Conservation (phyloP, 768 basidiomycete species). For the Suillus bovinus region DNA sequence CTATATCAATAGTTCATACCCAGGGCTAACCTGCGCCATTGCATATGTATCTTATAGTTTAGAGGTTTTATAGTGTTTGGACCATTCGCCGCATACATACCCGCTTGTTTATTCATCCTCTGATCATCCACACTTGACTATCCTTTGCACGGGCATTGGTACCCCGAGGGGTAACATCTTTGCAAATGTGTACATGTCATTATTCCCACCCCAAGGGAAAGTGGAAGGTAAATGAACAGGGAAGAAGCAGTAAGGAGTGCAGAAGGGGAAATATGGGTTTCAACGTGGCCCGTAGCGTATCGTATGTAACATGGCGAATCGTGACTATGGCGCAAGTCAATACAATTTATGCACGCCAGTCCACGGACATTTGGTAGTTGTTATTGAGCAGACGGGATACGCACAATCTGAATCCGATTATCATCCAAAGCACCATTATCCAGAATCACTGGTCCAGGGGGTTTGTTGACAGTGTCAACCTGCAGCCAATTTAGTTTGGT, state of each 20-base stretch:
- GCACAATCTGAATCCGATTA: constrained; percentile 24
- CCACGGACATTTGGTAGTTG: constrained; percentile 21
- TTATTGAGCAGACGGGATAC: constrained; percentile 40
- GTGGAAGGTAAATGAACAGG: neutral
- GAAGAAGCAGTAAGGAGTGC: neutral
- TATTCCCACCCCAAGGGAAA: neutral
- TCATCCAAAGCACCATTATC: neutral
- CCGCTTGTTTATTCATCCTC: constrained; percentile 20
- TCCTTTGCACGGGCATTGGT: constrained; percentile 16
- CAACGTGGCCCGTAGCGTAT: neutral
- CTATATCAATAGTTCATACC: neutral
- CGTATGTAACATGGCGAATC: constrained; percentile 2
- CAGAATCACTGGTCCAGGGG: too few species aligned
- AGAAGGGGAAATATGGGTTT: neutral
- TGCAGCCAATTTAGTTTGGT: constrained; percentile 9
- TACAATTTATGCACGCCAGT: constrained; percentile 4
- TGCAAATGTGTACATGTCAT: neutral
- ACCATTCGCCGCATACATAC: constrained; percentile 7
- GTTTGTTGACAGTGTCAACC: constrained; percentile 7
- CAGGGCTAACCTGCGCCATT: neutral
- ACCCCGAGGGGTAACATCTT: constrained; percentile 7
- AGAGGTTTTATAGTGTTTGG: constrained; percentile 14
- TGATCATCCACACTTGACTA: constrained; percentile 5
- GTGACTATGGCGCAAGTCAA: neutral
- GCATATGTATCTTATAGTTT: constrained; percentile 10